phyloP scores from a whole-genome alignment of 1,284 basidiomycete species.

The Cutaneotrichosporon arboriforme region DNA sequence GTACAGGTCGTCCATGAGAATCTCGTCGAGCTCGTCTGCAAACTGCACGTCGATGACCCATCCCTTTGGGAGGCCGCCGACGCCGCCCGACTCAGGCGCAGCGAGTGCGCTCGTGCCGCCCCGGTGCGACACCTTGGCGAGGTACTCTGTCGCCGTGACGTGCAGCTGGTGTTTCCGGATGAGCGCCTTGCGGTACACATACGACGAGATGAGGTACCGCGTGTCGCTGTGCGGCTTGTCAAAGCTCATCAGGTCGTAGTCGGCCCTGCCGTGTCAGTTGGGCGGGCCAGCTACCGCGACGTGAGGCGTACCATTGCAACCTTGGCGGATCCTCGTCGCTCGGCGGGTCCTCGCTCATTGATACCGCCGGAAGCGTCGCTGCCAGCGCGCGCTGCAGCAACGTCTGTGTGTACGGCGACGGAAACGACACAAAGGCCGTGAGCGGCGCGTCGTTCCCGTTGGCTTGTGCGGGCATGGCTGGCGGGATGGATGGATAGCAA shows the following conservation, averaged over 20 bases:
- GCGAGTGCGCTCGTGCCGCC: constrained; percentile 16
- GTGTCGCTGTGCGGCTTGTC: constrained; percentile 55
- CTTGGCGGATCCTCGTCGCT: constrained; percentile 33
- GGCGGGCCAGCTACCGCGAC: too few species aligned
- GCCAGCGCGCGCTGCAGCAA: constrained; percentile 63
- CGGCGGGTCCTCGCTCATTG: constrained; percentile 29
- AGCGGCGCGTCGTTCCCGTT: constrained; percentile 21
- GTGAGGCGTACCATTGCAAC: constrained; percentile 49
- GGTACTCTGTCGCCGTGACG: constrained; percentile 65
- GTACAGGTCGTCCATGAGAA: constrained; percentile 89
- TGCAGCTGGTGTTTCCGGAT: constrained; percentile 94
- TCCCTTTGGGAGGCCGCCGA: constrained; percentile 64
- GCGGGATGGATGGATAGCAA: too few species aligned
- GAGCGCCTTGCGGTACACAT: constrained; percentile 83
- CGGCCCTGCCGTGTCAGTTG: too few species aligned
- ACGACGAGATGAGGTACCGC: constrained; percentile 68
- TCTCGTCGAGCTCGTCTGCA: constrained; percentile 91
- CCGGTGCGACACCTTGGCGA: constrained; percentile 59
- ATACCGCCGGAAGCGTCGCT: constrained; percentile 30
- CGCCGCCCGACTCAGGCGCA: neutral
- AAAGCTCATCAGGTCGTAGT: constrained; percentile 76
- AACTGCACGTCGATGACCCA: constrained; percentile 86
- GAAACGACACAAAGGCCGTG: constrained; percentile 64
- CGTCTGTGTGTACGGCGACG: constrained; percentile 66
- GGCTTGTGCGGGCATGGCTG: neutral